Base-by-base conservation (phyloP, 1,284 basidiomycete genomes). In the Trichosporon coremiiforme region DNA sequence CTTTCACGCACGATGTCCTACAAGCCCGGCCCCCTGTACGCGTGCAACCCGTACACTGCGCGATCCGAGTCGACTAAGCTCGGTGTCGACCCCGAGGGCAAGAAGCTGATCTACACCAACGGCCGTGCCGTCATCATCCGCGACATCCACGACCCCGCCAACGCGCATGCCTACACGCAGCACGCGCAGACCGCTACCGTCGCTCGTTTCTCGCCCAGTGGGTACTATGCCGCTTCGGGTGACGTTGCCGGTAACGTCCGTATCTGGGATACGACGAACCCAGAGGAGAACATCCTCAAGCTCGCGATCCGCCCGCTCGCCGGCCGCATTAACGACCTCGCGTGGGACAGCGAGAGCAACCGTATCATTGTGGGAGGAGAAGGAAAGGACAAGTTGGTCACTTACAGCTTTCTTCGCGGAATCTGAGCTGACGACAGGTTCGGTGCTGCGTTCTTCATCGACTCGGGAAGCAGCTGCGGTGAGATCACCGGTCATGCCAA, bases 301-400 rank as follows among this genome's bases (percentile, higher is more conserved):
- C 89, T 89, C 45, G 93, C 94, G 77, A 91, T 90, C 77, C 91
- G 89, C 78, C 91, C 91, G 9, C 85, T 99, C 57, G 88, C 90
- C 1, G 95, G 94, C 2, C 88, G 87, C 69, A 88, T 99, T 77
- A 95, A 95, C 77, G 97, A 99, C 83, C 87, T 99, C 5, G 90
- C 91, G 22, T 98, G 95, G 95, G 97, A 99, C 79, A 92, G 91
- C 3, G 97, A 99, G 82, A 93, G 92, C 78, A 97, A 98, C 83
- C 89, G 97, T 15, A 91, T 99, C 75, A 91, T 98, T 65, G 94
- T 91, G 17, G 96, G 95, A n/a, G 97, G 97, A 64, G 94, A 98
- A 73, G 96, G 96, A 53, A 88, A 90, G 73, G 95, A 95, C 79
- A 92, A 90, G 90, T 94, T 71, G 73, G 50, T 53, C 8, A 25